A percentile compares a stretch with the other conserved stretches of the same genome.
Conservation (phyloP, 257 asterid genomes). For the Vinca minor region DNA sequence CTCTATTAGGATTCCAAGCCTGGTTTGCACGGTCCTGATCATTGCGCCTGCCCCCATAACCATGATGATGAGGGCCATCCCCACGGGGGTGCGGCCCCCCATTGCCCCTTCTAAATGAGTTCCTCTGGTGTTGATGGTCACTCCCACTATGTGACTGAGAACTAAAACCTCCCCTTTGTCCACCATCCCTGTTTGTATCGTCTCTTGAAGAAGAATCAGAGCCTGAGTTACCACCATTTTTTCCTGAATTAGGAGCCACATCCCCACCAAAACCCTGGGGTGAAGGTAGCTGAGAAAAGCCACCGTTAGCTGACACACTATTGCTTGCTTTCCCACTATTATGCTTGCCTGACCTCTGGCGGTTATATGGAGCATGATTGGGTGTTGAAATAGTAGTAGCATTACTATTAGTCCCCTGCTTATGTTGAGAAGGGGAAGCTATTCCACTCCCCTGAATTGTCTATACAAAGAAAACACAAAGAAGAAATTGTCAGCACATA, state of each 20-base stretch:
- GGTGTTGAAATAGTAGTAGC: constrained; percentile 29
- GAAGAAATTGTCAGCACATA: not conserved
- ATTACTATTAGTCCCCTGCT: constrained; percentile 30
- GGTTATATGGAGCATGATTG: constrained; percentile 32
- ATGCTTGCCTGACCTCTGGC: constrained; percentile 49
- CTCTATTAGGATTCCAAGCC: constrained; percentile 42
- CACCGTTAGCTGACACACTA: constrained; percentile 29
- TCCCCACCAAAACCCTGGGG: no score
- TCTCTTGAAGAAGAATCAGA: constrained; percentile 40
- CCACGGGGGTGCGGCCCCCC: constrained; percentile 51
- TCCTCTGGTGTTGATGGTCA: constrained; percentile 47
- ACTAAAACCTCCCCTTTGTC: constrained; percentile 42
- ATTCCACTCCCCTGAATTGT: constrained; percentile 28
- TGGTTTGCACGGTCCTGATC: constrained; percentile 56
- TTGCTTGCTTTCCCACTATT: constrained; percentile 34
- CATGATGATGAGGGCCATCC: constrained; percentile 44
- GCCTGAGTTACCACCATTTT: no score
- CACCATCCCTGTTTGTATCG: constrained; percentile 35
- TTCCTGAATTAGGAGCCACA: no score
- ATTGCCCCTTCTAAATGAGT: constrained; percentile 47
- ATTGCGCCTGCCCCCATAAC: constrained; percentile 54
- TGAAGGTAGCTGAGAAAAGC: constrained; percentile 30
- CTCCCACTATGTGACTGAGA: constrained; percentile 32
- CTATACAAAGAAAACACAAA: constrained; percentile 7
- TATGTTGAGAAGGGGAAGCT: constrained; percentile 27